Conservation (phyloP, 2,329 filamentous ascomycete genomes). For the Paraconiothyrium sp. region DNA sequence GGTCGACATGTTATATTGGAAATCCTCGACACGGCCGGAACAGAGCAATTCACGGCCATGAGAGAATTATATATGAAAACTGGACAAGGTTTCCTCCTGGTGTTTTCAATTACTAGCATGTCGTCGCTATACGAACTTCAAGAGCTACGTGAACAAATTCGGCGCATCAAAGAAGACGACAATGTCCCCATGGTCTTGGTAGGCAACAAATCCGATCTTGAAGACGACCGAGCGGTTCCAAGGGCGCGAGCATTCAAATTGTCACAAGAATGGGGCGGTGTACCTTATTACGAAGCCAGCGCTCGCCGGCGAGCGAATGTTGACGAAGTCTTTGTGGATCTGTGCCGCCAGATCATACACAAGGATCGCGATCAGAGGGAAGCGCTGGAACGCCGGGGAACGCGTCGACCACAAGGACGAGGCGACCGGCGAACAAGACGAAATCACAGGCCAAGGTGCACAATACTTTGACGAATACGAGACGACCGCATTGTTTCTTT, state of each 20-base stretch:
- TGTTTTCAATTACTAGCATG: constrained; percentile 88
- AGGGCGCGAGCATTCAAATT: constrained; percentile 82
- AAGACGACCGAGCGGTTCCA: constrained; percentile 82
- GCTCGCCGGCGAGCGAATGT: constrained; percentile 86
- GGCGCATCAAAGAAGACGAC: constrained; percentile 87
- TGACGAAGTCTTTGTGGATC: constrained; percentile 86
- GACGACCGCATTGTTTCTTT: constrained; percentile 9
- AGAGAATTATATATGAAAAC: constrained; percentile 80
- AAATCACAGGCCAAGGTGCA: constrained; percentile 11
- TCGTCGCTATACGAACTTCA: constrained; percentile 85
- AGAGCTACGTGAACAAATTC: constrained; percentile 86
- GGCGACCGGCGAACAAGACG: constrained; percentile 4
- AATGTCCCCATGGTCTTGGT: constrained; percentile 88
- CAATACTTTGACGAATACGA: constrained; percentile 4
- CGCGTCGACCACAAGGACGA: constrained; percentile 11
- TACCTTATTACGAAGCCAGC: constrained; percentile 90
- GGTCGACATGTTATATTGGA: constrained; percentile 88
- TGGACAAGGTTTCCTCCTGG: constrained; percentile 88
- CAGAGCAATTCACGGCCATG: constrained; percentile 79
- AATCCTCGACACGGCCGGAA: constrained; percentile 91
- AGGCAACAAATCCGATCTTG: constrained; percentile 84
- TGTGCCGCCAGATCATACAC: constrained; percentile 83
- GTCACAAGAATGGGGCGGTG: constrained; percentile 85
- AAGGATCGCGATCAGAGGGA: constrained; percentile 66
- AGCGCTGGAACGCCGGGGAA: constrained; percentile 6